Evolutionary conservation across 2,329 filamentous ascomycete genomes (phyloP).

Genomic region (Aspergillus versicolor): DNA sequence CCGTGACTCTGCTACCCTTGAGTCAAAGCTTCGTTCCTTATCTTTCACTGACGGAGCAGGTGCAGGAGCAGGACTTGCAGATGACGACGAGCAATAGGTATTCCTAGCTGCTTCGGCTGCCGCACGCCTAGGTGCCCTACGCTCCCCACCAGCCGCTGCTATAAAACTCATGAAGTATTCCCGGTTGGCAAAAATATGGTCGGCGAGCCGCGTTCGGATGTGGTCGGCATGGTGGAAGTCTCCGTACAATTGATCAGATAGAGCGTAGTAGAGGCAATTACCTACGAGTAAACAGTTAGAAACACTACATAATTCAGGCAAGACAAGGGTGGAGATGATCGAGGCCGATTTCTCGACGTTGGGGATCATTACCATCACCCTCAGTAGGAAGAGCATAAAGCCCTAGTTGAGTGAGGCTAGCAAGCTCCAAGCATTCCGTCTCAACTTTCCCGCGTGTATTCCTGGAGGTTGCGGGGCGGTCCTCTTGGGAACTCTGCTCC

Average conservation of each 20-base stretch:
- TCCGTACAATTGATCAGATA: slow-evolving; percentile 67
- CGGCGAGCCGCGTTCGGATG: slow-evolving; percentile 60
- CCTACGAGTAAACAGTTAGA: slow-evolving; percentile 45
- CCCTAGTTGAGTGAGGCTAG: slow-evolving; percentile 53
- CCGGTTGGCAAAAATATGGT: slow-evolving; percentile 61
- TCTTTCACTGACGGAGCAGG: slow-evolving; percentile 50
- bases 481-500: slow-evolving; percentile 17
- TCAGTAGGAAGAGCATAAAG: slow-evolving; percentile 60
- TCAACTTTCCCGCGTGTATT: slow-evolving; percentile 22
- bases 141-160: slow-evolving; percentile 54
- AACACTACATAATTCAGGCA: not conserved
- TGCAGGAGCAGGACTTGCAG: slow-evolving; percentile 40
- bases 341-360: slow-evolving; percentile 15
- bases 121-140: slow-evolving; percentile 57
- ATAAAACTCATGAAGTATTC: slow-evolving; percentile 67
- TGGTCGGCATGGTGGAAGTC: slow-evolving; percentile 56
- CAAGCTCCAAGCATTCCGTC: slow-evolving; percentile 36
- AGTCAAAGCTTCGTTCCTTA: slow-evolving; percentile 58
- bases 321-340: not conserved
- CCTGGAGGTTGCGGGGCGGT: slow-evolving; percentile 5
- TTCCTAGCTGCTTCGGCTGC: slow-evolving; percentile 46
- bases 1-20: slow-evolving; percentile 60
- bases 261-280: slow-evolving; percentile 68
- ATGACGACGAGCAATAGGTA: slow-evolving; percentile 47
- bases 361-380: slow-evolving; percentile 58